phyloP scores from a whole-genome alignment of 2,329 filamentous ascomycete genomes.

The Neurospora sp. region DNA sequence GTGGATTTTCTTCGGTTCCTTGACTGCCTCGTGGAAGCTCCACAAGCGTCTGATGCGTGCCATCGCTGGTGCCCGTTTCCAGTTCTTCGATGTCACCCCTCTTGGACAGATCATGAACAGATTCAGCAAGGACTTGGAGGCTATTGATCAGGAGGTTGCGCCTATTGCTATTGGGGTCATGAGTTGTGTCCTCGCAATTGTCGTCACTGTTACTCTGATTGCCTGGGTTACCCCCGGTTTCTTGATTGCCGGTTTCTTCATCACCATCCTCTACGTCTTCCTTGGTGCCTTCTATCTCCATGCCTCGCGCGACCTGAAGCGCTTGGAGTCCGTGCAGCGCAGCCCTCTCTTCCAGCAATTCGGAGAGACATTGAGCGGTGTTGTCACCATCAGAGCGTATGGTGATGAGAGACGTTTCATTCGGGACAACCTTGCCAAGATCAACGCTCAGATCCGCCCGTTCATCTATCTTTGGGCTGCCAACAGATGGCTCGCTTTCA shows the following conservation, averaged over 20 bases:
- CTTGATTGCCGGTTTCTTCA: constrained; percentile 76
- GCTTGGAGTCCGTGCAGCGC: constrained; percentile 85
- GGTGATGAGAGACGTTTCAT: constrained; percentile 91
- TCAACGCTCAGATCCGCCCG: constrained; percentile 85
- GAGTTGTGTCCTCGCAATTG: constrained; percentile 53
- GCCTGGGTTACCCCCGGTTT: constrained; percentile 84
- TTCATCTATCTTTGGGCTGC: constrained; percentile 96
- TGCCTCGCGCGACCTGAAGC: constrained; percentile 90
- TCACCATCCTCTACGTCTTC: constrained; percentile 70
- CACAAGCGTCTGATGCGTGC: constrained; percentile 69
- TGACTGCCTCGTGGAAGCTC: constrained; percentile 76
- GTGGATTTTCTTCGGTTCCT: constrained; percentile 85
- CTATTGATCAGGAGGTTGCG: constrained; percentile 90
- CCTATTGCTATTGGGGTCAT: constrained; percentile 74
- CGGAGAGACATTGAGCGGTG: constrained; percentile 85
- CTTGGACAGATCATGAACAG: constrained; percentile 96
- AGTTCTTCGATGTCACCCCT: constrained; percentile 94
- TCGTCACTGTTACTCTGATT: constrained; percentile 83
- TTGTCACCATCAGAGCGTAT: constrained; percentile 94
- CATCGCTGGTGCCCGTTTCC: constrained; percentile 84
- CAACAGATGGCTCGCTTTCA: constrained; percentile 92
- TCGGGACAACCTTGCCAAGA: constrained; percentile 74
- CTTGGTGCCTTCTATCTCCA: constrained; percentile 83
- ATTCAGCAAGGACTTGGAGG: constrained; percentile 95
- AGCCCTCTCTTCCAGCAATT: constrained; percentile 98